A percentile compares a stretch with the other conserved stretches of the same genome.
Evolutionary conservation across 768 basidiomycete species (phyloP).

Genomic region (Xanthoconium purpureum): DNA sequence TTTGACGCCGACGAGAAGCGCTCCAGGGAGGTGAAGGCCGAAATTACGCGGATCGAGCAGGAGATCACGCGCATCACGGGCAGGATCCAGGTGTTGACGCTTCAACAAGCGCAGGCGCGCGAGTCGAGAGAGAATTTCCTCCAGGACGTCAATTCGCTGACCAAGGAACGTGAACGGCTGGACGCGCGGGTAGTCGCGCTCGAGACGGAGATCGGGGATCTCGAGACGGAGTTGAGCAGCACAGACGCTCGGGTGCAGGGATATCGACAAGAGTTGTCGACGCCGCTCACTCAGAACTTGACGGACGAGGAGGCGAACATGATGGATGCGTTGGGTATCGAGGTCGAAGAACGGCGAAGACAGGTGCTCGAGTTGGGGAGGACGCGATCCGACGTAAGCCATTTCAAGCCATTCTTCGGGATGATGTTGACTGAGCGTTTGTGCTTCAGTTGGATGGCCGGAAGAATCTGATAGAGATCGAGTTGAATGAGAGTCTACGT

Average conservation of each 20-base stretch:
- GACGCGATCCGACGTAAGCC: slow-evolving; percentile 65
- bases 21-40: slow-evolving; percentile 70
- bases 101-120: slow-evolving; percentile 67
- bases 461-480: slow-evolving; percentile 86
- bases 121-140: slow-evolving; percentile 65
- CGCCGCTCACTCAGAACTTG: slow-evolving; percentile 72
- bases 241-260: slow-evolving; percentile 62
- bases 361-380: slow-evolving; percentile 65
- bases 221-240: slow-evolving; percentile 65
- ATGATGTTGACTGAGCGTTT: neutral
- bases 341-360: slow-evolving; percentile 74
- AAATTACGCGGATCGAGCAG: slow-evolving; percentile 74
- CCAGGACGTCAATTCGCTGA: slow-evolving; percentile 56
- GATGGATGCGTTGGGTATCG: slow-evolving; percentile 66
- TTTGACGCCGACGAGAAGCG: slow-evolving; percentile 62
- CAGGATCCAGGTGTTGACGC: slow-evolving; percentile 63
- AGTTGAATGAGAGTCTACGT: slow-evolving; percentile 84
- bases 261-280: slow-evolving; percentile 65
- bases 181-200: slow-evolving; percentile 57
- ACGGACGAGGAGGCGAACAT: slow-evolving; percentile 65
- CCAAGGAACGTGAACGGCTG: slow-evolving; percentile 69
- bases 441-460: slow-evolving; percentile 50
- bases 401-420: neutral
- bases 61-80: slow-evolving; percentile 78
- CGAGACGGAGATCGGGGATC: slow-evolving; percentile 65